phyloP scores from a whole-genome alignment of 805 yeast genomes.

The Metschnikowia noctiluminum region DNA sequence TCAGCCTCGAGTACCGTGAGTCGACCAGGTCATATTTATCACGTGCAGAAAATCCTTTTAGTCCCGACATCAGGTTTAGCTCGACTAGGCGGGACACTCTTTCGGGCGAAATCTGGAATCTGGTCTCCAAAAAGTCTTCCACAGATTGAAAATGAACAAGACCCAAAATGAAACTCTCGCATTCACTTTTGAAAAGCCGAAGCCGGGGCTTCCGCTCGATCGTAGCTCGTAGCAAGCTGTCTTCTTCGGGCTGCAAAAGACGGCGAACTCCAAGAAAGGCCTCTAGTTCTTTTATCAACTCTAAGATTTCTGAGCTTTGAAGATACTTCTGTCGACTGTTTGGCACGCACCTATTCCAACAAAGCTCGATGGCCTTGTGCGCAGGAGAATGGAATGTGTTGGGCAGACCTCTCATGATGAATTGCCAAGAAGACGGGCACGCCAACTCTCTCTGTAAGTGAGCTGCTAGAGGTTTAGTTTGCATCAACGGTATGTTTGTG shows the following conservation, averaged over 20 bases:
- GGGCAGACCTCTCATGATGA: background rate
- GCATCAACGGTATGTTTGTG: no score
- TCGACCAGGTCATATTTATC: background rate
- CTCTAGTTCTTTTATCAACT: slow-evolving; percentile 12
- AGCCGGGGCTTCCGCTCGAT: slow-evolving; percentile 11
- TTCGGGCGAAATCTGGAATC: slow-evolving; percentile 2
- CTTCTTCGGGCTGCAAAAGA: slow-evolving; percentile 12
- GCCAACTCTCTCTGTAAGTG: background rate
- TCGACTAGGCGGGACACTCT: slow-evolving; percentile 3
- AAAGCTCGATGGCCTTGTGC: slow-evolving; percentile 8
- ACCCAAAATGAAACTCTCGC: slow-evolving; percentile 14
- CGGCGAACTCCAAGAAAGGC: slow-evolving; percentile 7
- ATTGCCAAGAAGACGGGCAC: background rate
- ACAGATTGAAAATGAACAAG: slow-evolving; percentile 12
- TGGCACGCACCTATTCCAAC: slow-evolving; percentile 11
- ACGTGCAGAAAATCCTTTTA: background rate
- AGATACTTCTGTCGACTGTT: slow-evolving; percentile 4
- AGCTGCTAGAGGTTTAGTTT: no score
- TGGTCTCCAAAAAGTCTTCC: slow-evolving; percentile 8
- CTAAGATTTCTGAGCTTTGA: slow-evolving; percentile 8
- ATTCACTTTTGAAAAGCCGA: slow-evolving; percentile 12
- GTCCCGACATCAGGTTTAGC: background rate
- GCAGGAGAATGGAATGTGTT: background rate
- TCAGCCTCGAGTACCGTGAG: background rate
- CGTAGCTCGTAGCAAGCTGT: slow-evolving; percentile 8